Evolutionary conservation across 495 filamentous ascomycete genomes (phyloP).

Genomic region (Penicillium coprophilum): DNA sequence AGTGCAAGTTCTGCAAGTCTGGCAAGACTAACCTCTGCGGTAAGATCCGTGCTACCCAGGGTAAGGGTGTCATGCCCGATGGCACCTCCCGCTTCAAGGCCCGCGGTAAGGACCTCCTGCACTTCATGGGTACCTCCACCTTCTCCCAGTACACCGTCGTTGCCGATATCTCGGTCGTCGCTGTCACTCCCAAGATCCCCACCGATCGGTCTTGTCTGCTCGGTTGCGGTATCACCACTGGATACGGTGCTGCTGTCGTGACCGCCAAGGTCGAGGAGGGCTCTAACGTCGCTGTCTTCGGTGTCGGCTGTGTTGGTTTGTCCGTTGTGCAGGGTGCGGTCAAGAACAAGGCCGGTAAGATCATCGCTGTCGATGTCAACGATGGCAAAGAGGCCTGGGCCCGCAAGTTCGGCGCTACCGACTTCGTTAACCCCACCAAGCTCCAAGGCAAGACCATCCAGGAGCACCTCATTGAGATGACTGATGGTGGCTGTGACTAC

Average conservation of each 20-base stretch:
- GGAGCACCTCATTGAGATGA: conserved; percentile 93
- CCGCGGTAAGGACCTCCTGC: conserved; percentile 88
- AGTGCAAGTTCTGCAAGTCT: conserved; percentile 99
- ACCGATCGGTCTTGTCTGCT: conserved; percentile 96
- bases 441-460: conserved; percentile 75
- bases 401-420: conserved; percentile 90
- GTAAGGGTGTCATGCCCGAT: conserved; percentile 95
- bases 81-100: conserved; percentile 93
- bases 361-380: conserved; percentile 96
- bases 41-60: conserved; percentile 97
- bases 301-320: conserved; percentile 92
- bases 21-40: conserved; percentile 99
- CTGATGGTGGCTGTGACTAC: conserved; percentile 98
- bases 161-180: conserved; percentile 96
- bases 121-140: conserved; percentile 99
- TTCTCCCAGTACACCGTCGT: conserved; percentile 99
- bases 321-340: conserved; percentile 94
- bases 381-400: conserved; percentile 88
- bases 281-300: conserved; percentile 89
- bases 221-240: conserved; percentile 97
- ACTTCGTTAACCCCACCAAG: conserved; percentile 93
- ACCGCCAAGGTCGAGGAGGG: conserved; percentile 90
- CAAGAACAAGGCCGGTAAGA: conserved; percentile 79
- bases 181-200: conserved; percentile 84
- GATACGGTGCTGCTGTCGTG: conserved; percentile 92